phyloP scores from a whole-genome alignment of 805 yeast species.

The Teunomyces funiuensis region DNA sequence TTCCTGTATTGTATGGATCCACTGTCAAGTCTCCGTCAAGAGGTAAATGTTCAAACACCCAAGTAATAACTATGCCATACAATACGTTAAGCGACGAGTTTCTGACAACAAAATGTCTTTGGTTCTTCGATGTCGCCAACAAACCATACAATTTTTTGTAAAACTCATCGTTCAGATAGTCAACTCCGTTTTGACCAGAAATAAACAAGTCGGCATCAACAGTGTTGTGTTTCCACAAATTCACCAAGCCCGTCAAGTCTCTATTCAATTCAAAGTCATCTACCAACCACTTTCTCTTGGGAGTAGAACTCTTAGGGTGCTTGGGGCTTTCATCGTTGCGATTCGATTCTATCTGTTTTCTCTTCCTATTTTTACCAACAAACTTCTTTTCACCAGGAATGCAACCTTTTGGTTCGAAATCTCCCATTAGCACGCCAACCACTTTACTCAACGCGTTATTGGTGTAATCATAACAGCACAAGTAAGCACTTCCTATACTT shows the following conservation, averaged over 20 bases:
- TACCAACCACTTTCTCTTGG: constrained; percentile 53
- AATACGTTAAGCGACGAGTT: constrained; percentile 54
- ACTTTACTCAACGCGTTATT: constrained; percentile 48
- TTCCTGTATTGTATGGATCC: constrained; percentile 29
- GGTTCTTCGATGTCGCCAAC: constrained; percentile 28
- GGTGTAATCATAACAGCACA: constrained; percentile 64
- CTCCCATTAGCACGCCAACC: constrained; percentile 56
- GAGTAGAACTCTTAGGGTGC: constrained; percentile 16
- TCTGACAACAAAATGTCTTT: constrained; percentile 54
- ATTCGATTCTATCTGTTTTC: constrained; percentile 14
- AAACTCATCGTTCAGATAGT: constrained; percentile 27
- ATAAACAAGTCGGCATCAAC: constrained; percentile 14
- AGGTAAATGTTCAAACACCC: constrained; percentile 38
- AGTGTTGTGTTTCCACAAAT: constrained; percentile 43
- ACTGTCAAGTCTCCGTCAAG: constrained; percentile 14
- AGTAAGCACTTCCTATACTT: constrained; percentile 53
- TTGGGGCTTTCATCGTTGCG: constrained; percentile 2
- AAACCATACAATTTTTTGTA: constrained; percentile 31
- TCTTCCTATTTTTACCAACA: constrained; percentile 17
- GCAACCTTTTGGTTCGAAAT: constrained; percentile 48
- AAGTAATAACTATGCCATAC: constrained; percentile 55
- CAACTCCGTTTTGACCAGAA: constrained; percentile 21
- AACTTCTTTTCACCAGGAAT: constrained; percentile 55
- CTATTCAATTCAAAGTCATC: constrained; percentile 52
- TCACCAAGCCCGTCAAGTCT: constrained; percentile 50